Evolutionary conservation across 164 flowering plant species (phyloP).

Genomic region (Euptelea pleiosperma): DNA sequence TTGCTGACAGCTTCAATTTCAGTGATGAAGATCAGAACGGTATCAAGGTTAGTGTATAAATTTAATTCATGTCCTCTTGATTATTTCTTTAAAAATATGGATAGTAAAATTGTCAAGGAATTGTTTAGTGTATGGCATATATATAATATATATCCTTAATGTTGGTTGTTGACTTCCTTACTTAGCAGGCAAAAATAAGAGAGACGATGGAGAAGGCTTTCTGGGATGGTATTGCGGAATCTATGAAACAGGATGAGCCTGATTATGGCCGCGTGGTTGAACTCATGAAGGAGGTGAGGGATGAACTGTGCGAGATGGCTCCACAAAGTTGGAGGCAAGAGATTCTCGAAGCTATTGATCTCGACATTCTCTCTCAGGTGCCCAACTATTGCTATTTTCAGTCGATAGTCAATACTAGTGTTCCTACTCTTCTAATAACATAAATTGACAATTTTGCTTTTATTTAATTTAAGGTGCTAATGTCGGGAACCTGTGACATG

Average conservation of each 20-base stretch:
- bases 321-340: conserved; percentile 82
- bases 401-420: background rate
- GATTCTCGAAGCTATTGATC: conserved; percentile 63
- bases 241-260: conserved; percentile 58
- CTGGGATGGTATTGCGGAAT: conserved; percentile 81
- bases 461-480: conserved; percentile 50
- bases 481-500: conserved; percentile 64
- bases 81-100: too few relatives aligned
- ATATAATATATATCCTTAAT: too few relatives aligned
- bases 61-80: background rate
- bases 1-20: conserved; percentile 34
- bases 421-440: background rate
- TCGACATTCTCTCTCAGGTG: conserved; percentile 82
- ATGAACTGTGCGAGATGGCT: conserved; percentile 75
- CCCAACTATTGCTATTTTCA: background rate
- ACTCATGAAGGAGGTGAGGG: conserved; percentile 80
- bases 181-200: conserved; percentile 53
- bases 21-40: conserved; percentile 26
- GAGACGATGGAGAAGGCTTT: conserved; percentile 87
- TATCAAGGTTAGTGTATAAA: conserved; percentile 45
- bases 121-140: too few relatives aligned
- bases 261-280: conserved; percentile 58
- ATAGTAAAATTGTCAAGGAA: too few relatives aligned
- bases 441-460: background rate
- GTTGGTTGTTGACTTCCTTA: conserved; percentile 1